phyloP scores from a whole-genome alignment of 495 filamentous ascomycete species.

The Trichocladium antarcticum region DNA sequence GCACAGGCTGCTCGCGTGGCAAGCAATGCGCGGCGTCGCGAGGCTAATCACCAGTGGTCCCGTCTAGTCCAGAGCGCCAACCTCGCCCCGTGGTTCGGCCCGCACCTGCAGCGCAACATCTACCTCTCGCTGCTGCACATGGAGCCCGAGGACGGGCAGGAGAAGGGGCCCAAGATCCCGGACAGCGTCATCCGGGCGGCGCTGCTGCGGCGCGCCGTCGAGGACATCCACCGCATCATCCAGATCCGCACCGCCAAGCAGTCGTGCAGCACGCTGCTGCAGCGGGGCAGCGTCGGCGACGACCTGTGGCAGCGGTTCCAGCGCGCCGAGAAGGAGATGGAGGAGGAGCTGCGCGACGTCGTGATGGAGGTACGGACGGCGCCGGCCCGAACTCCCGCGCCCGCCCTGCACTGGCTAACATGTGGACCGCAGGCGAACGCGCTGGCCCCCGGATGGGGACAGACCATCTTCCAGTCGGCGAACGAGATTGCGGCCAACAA shows the following conservation, averaged over 20 bases:
- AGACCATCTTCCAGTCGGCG: slow-evolving; percentile 89
- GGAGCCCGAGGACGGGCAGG: slow-evolving; percentile 55
- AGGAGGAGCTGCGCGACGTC: slow-evolving; percentile 88
- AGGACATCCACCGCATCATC: slow-evolving; percentile 86
- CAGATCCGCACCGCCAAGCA: slow-evolving; percentile 75
- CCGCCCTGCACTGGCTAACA: too few relatives aligned
- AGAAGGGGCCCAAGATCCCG: slow-evolving; percentile 63
- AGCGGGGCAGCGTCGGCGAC: slow-evolving; percentile 87
- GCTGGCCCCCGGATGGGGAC: slow-evolving; percentile 75
- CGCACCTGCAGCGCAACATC: slow-evolving; percentile 83
- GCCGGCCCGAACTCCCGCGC: too few relatives aligned
- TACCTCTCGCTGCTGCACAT: slow-evolving; percentile 87
- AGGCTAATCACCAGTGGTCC: neutral
- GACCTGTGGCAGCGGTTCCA: slow-evolving; percentile 90
- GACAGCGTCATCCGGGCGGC: slow-evolving; percentile 81
- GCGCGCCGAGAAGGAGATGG: slow-evolving; percentile 92
- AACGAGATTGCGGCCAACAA: slow-evolving; percentile 71
- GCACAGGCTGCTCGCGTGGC: too few relatives aligned
- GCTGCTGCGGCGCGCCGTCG: slow-evolving; percentile 75
- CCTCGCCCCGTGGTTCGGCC: slow-evolving; percentile 83
- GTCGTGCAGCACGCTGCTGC: slow-evolving; percentile 67
- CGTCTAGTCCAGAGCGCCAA: slow-evolving; percentile 58
- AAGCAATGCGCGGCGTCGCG: too few relatives aligned
- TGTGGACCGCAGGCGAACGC: slow-evolving; percentile 57
- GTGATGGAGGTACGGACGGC: slow-evolving; percentile 67